Evolutionary conservation across 257 asterid species (phyloP), one percentile per base, ranked within the genome.

Genomic region (Datura wrightii): DNA sequence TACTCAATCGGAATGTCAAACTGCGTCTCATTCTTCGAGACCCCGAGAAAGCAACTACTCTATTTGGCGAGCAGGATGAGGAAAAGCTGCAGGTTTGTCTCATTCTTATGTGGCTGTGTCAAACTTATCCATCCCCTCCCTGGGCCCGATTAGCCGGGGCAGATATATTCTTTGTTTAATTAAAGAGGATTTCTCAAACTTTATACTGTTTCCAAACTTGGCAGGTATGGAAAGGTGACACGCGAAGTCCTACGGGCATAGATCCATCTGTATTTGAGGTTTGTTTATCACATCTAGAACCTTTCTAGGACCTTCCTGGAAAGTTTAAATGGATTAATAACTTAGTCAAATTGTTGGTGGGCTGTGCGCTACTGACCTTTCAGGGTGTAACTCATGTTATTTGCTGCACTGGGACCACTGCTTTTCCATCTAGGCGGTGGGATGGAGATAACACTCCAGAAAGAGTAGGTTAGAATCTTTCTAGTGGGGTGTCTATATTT

Each of bases 381-480:
- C 83, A 96, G 99, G 95, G 94, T 34, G 92, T 96, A 78, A 96
- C 98, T 48, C 98, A 96, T 88, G 98, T 93, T 58, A 94, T 96
- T 74, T 94, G 98, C 93, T 93, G 98, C 91, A 94, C 98, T 0
- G 99, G 99, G 55, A 96, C 99, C 24, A 96, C 99, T 4, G 99
- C 99, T 80, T 96, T 96, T 87, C 99, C 99, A 0, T 93, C 99
- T 79, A 90, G 89, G 92, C 91, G 99, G 84, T 96, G 99, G 99
- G 96, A 92, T 89, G 99, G 99, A 82, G 98, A 94, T 87, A 96
- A 96, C 87, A 93, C 99, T 63, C 99, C 99, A 54, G 98, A 96
- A 92, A 92, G 92, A 96, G 95, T 91, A 88, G 99, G 99, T 96
- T 85, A 90, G 98, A 79, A 44, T 65, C 83, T 79, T 87, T 52